Percentiles rank a stretch among this genome's conserved stretches.
Conservation (phyloP, 768 basidiomycete species). For the Trametopsis cervina region DNA sequence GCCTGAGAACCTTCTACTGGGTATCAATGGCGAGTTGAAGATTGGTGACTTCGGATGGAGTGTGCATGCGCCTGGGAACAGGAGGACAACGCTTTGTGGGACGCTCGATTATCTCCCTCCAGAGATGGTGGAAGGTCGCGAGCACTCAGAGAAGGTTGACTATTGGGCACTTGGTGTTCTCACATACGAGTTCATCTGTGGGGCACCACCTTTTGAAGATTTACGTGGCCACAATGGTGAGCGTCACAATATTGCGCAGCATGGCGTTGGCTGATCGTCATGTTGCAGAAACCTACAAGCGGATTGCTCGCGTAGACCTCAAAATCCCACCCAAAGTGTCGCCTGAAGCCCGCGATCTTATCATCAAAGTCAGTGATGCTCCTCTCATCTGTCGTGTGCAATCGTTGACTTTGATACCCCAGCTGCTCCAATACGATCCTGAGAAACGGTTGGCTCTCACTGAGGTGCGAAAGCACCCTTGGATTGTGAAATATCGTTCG, state of each 20-base stretch:
- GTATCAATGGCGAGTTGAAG: constrained; percentile 94
- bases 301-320: constrained; percentile 86
- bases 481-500: constrained; percentile 69
- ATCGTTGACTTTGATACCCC: too few species aligned
- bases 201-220: constrained; percentile 84
- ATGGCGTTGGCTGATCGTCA: constrained; percentile 10
- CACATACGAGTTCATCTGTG: constrained; percentile 89
- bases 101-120: constrained; percentile 96
- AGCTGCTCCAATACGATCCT: constrained; percentile 85
- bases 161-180: constrained; percentile 97
- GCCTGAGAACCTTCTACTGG: constrained; percentile 92
- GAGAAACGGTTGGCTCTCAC: constrained; percentile 65
- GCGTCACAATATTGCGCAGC: constrained; percentile 19
- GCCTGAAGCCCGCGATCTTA: constrained; percentile 39
- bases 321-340: constrained; percentile 33
- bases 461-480: constrained; percentile 78
- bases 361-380: constrained; percentile 29
- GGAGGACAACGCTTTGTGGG: constrained; percentile 88
- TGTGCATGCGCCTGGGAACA: constrained; percentile 89
- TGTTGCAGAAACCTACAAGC: constrained; percentile 72
- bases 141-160: constrained; percentile 88
- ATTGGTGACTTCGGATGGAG: constrained; percentile 99
- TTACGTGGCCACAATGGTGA: constrained; percentile 66
- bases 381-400: constrained; percentile 6
- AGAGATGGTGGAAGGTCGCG: constrained; percentile 94